These are phyloP conservation scores for Arthrinium puccinioides DNA, from an alignment of 2,329 filamentous ascomycete species.

Conservation along the genomic window DNA sequence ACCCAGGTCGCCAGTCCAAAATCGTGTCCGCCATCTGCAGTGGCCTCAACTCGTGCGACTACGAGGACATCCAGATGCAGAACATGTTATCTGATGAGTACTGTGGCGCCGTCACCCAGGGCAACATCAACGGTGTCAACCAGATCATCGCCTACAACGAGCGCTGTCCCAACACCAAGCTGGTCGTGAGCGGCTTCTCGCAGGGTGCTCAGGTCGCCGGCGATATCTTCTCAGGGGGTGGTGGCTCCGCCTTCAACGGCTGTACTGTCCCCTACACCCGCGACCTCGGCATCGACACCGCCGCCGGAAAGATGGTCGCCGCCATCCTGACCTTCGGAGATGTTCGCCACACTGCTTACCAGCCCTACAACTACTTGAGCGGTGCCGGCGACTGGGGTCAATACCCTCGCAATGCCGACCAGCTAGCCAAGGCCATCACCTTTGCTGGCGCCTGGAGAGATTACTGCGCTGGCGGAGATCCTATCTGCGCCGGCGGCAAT, in stretches of 20 bases:
- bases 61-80: conserved; percentile 23
- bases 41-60: conserved; percentile 11
- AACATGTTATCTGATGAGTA: conserved; percentile 22
- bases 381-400: conserved; percentile 18
- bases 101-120: conserved; percentile 28
- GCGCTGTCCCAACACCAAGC: conserved; percentile 29
- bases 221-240: conserved; percentile 27
- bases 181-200: conserved; percentile 34
- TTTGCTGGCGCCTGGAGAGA: conserved; percentile 19
- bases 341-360: conserved; percentile 24
- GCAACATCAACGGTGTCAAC: conserved; percentile 23
- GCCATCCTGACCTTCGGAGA: conserved; percentile 27
- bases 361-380: conserved; percentile 24
- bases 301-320: conserved; percentile 24
- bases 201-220: conserved; percentile 31
- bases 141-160: conserved; percentile 32
- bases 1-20: conserved; percentile 24
- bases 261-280: conserved; percentile 17
- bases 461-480: conserved; percentile 29
- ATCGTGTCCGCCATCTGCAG: conserved; percentile 22
- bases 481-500: conserved; percentile 29
- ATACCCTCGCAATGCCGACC: conserved; percentile 21
- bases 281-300: conserved; percentile 17
- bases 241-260: conserved; percentile 24
- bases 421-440: conserved; percentile 19